A percentile compares a stretch with the other conserved stretches of the same genome.
Evolutionary conservation across 176 grass and related monocot genomes (phyloP).

Genomic region (Oryza rufipogon): DNA sequence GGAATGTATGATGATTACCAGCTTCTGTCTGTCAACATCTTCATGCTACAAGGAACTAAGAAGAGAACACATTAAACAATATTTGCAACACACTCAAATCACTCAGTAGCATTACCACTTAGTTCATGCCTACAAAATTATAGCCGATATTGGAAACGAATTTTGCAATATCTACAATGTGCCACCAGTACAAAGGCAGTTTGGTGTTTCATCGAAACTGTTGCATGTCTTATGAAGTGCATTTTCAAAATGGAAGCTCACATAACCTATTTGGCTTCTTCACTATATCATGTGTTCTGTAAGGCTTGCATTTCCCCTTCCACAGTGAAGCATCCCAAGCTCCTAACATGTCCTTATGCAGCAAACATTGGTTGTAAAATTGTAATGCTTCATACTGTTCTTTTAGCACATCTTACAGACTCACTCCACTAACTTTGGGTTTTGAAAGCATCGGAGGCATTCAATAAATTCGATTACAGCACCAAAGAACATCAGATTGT

Average conservation of each 20-base stretch:
- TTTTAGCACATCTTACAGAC: background rate
- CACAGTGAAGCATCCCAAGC: background rate
- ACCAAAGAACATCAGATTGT: background rate
- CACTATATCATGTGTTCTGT: background rate
- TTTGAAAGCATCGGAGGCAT: background rate
- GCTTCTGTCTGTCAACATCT: background rate
- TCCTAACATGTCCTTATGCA: background rate
- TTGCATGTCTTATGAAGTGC: background rate
- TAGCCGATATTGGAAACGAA: background rate
- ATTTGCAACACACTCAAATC: background rate
- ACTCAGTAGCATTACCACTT: background rate
- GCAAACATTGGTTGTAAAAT: background rate
- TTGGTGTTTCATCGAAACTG: background rate
- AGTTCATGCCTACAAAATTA: background rate
- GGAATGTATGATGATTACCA: background rate
- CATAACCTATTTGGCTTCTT: background rate
- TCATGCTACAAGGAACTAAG: conserved; percentile 31
- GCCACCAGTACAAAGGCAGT: background rate
- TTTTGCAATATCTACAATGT: background rate
- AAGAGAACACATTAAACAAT: conserved; percentile 2
- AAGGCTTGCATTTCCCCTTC: too few species aligned
- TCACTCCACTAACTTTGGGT: background rate
- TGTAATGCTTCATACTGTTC: background rate
- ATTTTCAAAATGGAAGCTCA: background rate
- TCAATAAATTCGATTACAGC: background rate